Evolutionary conservation across 208 protist genomes (phyloP).

Genomic region (Acanthamoeba castellanii): DNA sequence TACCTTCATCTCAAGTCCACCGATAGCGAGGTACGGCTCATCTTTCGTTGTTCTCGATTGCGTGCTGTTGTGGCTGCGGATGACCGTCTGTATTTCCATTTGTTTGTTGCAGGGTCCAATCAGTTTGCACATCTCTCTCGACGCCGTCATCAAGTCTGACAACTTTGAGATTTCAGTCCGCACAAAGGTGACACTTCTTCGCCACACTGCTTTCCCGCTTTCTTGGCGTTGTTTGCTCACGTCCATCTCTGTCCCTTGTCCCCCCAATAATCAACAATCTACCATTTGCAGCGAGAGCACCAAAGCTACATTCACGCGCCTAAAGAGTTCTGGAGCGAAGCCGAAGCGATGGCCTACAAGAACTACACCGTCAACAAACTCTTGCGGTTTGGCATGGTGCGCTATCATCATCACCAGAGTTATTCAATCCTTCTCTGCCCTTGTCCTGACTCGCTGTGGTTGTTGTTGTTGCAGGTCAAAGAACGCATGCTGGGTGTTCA

Average conservation of each 20-base stretch:
- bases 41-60: not conserved
- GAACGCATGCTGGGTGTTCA: conserved; percentile 56
- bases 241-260: not conserved
- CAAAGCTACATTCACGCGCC: conserved; percentile 58
- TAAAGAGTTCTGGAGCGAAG: conserved; percentile 59
- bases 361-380: conserved; percentile 65
- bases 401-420: too few species aligned
- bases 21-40: conserved; percentile 3
- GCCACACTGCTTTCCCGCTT: not conserved
- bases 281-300: not conserved
- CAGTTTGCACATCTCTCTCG: conserved; percentile 7
- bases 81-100: not conserved
- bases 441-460: not conserved
- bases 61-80: too few species aligned
- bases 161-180: conserved; percentile 43
- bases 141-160: conserved; percentile 27
- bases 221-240: not conserved
- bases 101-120: not conserved
- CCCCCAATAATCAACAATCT: not conserved
- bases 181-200: not conserved
- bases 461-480: not conserved
- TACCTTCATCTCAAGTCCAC: conserved; percentile 55
- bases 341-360: conserved; percentile 61
- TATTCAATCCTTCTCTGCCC: not conserved
- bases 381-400: conserved; percentile 52